Evolutionary conservation across 371 early-diverging fungal genomes (phyloP), one percentile per base, ranked within the genome.

Genomic region (Coemansia sp.): DNA sequence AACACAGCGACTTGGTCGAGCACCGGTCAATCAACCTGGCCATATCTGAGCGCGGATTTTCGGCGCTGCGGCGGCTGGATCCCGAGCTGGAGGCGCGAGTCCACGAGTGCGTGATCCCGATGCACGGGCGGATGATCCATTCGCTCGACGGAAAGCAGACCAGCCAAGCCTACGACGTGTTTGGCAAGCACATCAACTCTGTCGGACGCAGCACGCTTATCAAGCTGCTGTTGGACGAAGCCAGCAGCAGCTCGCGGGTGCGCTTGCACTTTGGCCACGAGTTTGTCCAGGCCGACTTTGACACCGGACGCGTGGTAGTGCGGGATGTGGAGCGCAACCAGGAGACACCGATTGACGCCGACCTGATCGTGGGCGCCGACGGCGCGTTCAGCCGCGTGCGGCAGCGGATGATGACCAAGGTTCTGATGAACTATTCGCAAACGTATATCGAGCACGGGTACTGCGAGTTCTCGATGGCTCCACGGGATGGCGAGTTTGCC

Each of bases 81-180:
- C 79, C 88, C 8, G 83, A 67, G 5, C 64, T 94, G 12, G 90
- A 89, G 31, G 71, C 84, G 14, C 74, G 77, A 4, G 87, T 94
- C 46, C 62, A 92, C 60, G 76, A 83, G 18, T 82, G 83, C 2
- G 86, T 88, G 34, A 85, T 97, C 8, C 98, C 97, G 2, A 95
- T 98, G 97, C 85, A 83, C 42, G 96, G 94, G 1, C 83, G 97
- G 47, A 94, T 95, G 95, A 86, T 98, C 36, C 98, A 98, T 70
- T 78, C 83, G 1, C 66, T 80, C 7, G 80, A 86, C 33, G 94
- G 94, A 3, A 78, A 77, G 18, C 89, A 87, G 64, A 70, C 82
- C 57, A 89, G 89, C 55, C 94, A 94, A 80, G 81, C 87, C 5
- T 98, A 98, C 80, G 93, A 94, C 51, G 84, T 91, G 40, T 85